Conservation (phyloP, 352 stramenopile genomes). For the Pythium aquatile region DNA sequence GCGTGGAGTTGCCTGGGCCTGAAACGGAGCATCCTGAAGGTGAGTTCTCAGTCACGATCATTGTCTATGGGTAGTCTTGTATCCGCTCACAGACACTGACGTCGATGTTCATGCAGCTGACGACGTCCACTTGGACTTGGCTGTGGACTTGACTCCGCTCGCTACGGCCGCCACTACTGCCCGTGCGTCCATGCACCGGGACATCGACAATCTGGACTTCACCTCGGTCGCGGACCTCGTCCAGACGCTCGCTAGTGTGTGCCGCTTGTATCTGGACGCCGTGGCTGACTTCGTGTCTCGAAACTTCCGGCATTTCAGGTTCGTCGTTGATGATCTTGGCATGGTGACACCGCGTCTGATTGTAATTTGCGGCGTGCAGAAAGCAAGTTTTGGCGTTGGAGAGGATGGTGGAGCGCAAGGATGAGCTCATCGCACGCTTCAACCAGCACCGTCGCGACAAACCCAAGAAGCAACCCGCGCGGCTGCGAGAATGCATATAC, state of each 20-base stretch:
- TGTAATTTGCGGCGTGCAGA: conserved; percentile 18
- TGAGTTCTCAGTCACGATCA: no score
- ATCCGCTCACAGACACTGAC: no score
- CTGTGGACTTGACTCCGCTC: neutral
- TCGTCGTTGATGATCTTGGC: no score
- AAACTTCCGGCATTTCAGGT: conserved; percentile 1
- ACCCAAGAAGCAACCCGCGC: conserved; percentile 36
- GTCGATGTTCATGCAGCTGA: no score
- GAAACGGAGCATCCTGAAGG: no score
- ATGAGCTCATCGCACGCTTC: conserved; percentile 54
- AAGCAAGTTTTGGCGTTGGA: conserved; percentile 39
- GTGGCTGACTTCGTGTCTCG: conserved; percentile 29
- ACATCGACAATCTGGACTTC: neutral
- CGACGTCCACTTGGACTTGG: neutral
- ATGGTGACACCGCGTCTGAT: no score
- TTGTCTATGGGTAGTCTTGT: no score
- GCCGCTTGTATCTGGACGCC: conserved; percentile 27
- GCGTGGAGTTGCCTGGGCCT: no score
- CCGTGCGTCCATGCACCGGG: neutral
- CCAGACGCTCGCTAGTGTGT: conserved; percentile 20
- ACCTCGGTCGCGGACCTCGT: conserved; percentile 23
- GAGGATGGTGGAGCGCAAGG: conserved; percentile 61
- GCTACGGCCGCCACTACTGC: neutral
- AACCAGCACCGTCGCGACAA: conserved; percentile 60
- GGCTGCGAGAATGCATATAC: conserved; percentile 51